Percentiles rank a stretch among this genome's conserved stretches.
Conservation (phyloP, 768 basidiomycete genomes). For the Tricholoma furcatifolium region DNA sequence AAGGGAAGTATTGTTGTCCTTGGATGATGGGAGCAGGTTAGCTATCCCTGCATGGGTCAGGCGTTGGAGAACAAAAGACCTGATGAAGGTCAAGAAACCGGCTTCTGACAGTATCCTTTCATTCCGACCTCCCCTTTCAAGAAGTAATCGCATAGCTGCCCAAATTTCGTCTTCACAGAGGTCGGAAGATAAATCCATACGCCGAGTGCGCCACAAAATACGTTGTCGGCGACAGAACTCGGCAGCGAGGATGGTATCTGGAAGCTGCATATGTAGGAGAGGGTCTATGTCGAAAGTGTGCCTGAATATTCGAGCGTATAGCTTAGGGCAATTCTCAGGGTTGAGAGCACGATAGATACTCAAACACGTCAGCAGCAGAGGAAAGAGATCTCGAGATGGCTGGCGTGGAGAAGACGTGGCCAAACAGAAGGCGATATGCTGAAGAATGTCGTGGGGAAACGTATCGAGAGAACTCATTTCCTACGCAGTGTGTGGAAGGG, state of each 20-base stretch:
- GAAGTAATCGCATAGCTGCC: slow-evolving; percentile 57
- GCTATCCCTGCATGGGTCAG: slow-evolving; percentile 11
- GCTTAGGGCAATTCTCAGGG: slow-evolving; percentile 42
- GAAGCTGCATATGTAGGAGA: slow-evolving; percentile 24
- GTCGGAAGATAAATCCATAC: slow-evolving; percentile 27
- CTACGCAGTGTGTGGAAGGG: too few species aligned
- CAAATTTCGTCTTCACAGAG: slow-evolving; percentile 47
- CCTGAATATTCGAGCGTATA: slow-evolving; percentile 56
- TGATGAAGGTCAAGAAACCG: slow-evolving; percentile 38
- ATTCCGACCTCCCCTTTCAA: slow-evolving; percentile 54
- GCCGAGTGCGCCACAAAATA: slow-evolving; percentile 47
- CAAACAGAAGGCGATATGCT: slow-evolving; percentile 49
- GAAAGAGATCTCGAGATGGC: slow-evolving; percentile 39
- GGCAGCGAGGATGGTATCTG: slow-evolving; percentile 41
- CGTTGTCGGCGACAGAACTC: slow-evolving; percentile 49
- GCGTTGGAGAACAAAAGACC: slow-evolving; percentile 25
- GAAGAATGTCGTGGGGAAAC: slow-evolving; percentile 57
- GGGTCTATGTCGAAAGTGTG: slow-evolving; percentile 44
- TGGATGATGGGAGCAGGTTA: neutral
- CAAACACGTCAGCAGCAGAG: slow-evolving; percentile 46
- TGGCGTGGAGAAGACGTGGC: slow-evolving; percentile 36
- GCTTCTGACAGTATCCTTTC: slow-evolving; percentile 41
- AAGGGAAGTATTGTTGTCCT: slow-evolving; percentile 23
- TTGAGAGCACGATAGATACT: slow-evolving; percentile 43
- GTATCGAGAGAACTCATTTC: slow-evolving; percentile 46